phyloP scores from a whole-genome alignment of 768 basidiomycete genomes.

The Kwoniella shandongensis region DNA sequence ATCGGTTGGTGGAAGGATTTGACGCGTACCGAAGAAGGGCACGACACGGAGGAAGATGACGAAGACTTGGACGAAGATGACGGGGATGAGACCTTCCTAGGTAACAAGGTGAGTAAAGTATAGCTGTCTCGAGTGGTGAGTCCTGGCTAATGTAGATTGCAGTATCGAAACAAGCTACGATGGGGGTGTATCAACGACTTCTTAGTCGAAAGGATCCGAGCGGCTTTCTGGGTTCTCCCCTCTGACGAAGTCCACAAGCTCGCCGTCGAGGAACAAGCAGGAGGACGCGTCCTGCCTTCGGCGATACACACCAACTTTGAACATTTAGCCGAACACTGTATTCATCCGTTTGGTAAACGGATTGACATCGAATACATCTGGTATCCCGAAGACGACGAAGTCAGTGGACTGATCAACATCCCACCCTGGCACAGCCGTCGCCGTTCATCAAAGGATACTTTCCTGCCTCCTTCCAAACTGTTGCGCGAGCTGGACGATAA shows the following conservation, averaged over 20 bases:
- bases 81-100: conserved; percentile 8
- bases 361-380: background rate
- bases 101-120: background rate
- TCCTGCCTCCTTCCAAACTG: conserved; percentile 9
- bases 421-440: too few species aligned
- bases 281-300: too few species aligned
- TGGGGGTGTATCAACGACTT: conserved; percentile 20
- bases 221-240: conserved; percentile 29
- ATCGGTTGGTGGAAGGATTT: background rate
- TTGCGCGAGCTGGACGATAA: conserved; percentile 7
- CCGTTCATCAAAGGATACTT: background rate
- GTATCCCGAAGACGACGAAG: background rate
- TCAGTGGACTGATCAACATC: background rate
- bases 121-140: too few species aligned
- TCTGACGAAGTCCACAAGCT: conserved; percentile 21
- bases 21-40: background rate
- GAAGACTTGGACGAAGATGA: conserved; percentile 9
- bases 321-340: background rate
- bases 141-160: background rate
- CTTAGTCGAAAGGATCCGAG: conserved; percentile 23
- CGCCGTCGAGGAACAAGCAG: background rate
- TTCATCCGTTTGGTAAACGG: conserved; percentile 2
- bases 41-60: conserved; percentile 3
- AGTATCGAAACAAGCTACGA: conserved; percentile 18
- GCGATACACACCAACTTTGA: background rate